Percentiles rank a stretch among this genome's conserved stretches.
Conservation (phyloP, 225 moss, liverwort and hornwort genomes). For the Straminergon stramineum region DNA sequence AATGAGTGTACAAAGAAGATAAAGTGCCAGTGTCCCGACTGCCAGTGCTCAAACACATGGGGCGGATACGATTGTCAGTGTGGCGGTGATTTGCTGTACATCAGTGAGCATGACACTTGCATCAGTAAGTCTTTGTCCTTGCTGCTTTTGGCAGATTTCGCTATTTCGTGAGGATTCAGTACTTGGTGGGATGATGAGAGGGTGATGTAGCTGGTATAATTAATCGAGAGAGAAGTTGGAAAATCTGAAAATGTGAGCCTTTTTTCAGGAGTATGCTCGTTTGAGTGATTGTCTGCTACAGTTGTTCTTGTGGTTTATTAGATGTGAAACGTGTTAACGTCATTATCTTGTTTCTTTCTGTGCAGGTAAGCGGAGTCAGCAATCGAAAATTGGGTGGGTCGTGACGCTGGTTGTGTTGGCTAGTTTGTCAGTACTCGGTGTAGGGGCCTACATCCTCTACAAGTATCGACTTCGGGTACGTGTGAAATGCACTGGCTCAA, state of each 20-base stretch:
- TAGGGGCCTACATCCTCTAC: conserved; percentile 47
- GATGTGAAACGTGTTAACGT: not conserved
- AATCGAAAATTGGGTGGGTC: conserved; percentile 27
- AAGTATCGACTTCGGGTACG: conserved; percentile 60
- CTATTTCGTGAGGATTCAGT: not conserved
- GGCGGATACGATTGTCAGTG: conserved; percentile 73
- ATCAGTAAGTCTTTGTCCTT: conserved; percentile 34
- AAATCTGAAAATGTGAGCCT: not conserved
- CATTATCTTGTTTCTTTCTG: not conserved
- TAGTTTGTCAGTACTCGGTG: conserved; percentile 10
- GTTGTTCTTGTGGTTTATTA: not conserved
- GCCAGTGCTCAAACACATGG: conserved; percentile 56
- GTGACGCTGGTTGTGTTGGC: conserved; percentile 29
- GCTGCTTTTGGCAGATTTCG: not conserved
- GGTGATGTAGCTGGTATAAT: not conserved
- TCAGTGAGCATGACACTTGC: conserved; percentile 71
- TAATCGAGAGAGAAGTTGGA: not conserved
- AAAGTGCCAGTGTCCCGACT: conserved; percentile 64
- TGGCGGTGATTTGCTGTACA: conserved; percentile 55
- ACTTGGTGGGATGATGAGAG: not conserved
- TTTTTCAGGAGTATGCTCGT: not conserved
- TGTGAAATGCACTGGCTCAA: not conserved
- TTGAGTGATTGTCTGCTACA: not conserved
- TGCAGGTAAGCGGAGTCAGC: conserved; percentile 23
- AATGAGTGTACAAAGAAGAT: conserved; percentile 50